Conservation (phyloP, 2,329 filamentous ascomycete species). For the Penicillium rolfsii region DNA sequence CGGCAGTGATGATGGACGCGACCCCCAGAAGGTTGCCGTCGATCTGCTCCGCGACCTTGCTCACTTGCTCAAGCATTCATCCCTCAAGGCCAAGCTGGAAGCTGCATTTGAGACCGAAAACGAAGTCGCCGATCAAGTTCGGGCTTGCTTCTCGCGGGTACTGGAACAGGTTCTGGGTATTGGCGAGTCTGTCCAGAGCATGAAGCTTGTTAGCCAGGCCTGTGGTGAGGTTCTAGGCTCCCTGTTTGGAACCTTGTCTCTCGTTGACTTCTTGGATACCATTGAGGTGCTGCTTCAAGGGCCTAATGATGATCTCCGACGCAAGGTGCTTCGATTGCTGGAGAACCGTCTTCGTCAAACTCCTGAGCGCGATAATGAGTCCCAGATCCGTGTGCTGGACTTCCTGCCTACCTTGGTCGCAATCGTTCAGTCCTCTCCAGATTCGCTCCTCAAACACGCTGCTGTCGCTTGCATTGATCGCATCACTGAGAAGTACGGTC, state of each 20-base stretch:
- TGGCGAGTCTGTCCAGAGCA: slow-evolving; percentile 56
- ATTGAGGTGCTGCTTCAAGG: slow-evolving; percentile 79
- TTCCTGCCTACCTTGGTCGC: slow-evolving; percentile 79
- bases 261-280: slow-evolving; percentile 84
- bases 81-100: slow-evolving; percentile 45
- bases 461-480: slow-evolving; percentile 89
- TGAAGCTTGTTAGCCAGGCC: slow-evolving; percentile 44
- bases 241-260: slow-evolving; percentile 81
- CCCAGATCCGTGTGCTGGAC: slow-evolving; percentile 71
- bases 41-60: slow-evolving; percentile 48
- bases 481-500: slow-evolving; percentile 92
- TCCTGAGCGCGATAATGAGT: slow-evolving; percentile 67
- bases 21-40: slow-evolving; percentile 46
- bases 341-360: slow-evolving; percentile 77
- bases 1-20: slow-evolving; percentile 53
- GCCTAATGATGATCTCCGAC: slow-evolving; percentile 73
- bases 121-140: slow-evolving; percentile 65
- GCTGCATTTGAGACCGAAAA: slow-evolving; percentile 41
- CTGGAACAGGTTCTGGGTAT: slow-evolving; percentile 68
- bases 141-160: slow-evolving; percentile 69
- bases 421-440: slow-evolving; percentile 72
- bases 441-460: slow-evolving; percentile 78
- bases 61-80: slow-evolving; percentile 46
- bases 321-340: slow-evolving; percentile 78
- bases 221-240: slow-evolving; percentile 73